Conservation (phyloP, 2,329 filamentous ascomycete genomes). For the Xylaria sp. region DNA sequence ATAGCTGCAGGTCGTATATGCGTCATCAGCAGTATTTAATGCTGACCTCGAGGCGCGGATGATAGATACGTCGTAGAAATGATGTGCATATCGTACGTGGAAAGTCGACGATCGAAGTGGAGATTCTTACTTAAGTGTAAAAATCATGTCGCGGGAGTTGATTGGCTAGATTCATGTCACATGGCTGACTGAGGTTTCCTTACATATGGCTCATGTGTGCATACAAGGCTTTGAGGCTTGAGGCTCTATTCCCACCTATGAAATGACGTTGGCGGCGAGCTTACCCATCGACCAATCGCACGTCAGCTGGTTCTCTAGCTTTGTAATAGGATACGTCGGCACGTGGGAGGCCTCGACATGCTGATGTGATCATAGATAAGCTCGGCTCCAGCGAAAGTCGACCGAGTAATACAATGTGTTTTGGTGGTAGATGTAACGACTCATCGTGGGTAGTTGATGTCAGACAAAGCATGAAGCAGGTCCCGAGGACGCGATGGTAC, state of each 20-base stretch:
- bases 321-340: neutral
- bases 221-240: neutral
- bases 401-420: neutral
- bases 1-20: neutral
- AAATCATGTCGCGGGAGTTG: neutral
- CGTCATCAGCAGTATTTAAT: neutral
- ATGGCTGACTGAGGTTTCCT: neutral
- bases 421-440: neutral
- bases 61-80: neutral
- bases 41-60: neutral
- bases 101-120: neutral
- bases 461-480: neutral
- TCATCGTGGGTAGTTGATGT: neutral
- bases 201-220: neutral
- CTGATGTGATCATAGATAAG: conserved; percentile 21
- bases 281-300: neutral
- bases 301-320: neutral
- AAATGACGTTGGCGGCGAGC: neutral
- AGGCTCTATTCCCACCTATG: neutral
- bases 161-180: neutral
- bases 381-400: neutral
- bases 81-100: neutral
- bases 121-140: neutral
- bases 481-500: neutral
- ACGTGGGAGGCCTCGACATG: neutral